Percentiles rank a stretch among this genome's conserved stretches.
These are phyloP conservation scores for Papiliotrema nemorosa DNA, from an alignment of 1,284 basidiomycete genomes.

Conservation along the genomic window DNA sequence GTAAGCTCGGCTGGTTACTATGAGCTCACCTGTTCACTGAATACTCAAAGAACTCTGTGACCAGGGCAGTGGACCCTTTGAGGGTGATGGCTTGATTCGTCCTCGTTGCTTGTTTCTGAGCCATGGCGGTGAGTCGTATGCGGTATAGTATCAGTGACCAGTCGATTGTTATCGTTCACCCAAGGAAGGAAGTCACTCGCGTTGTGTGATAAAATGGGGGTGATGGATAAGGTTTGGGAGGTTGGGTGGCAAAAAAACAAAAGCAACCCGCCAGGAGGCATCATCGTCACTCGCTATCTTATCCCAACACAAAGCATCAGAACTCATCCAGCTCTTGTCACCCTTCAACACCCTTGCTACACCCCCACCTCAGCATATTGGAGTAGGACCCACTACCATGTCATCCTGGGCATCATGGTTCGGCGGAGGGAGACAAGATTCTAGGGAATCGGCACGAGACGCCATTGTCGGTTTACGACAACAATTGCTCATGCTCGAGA, in stretches of 20 bases:
- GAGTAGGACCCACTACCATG: too few relatives aligned
- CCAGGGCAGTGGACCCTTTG: slow-evolving; percentile 91
- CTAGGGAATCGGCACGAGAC: slow-evolving; percentile 73
- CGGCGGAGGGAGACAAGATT: slow-evolving; percentile 63
- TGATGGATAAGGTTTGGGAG: not conserved
- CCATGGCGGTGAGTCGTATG: slow-evolving; percentile 36
- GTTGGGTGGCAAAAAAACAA: too few relatives aligned
- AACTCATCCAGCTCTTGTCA: too few relatives aligned
- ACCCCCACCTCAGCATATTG: too few relatives aligned
- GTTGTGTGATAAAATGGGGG: not conserved
- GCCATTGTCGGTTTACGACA: slow-evolving; percentile 82
- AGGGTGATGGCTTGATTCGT: slow-evolving; percentile 67
- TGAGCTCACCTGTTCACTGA: slow-evolving; percentile 76
- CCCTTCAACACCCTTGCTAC: too few relatives aligned
- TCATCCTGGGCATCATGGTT: slow-evolving; percentile 77
- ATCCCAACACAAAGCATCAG: too few relatives aligned
- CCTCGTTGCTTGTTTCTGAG: slow-evolving; percentile 45
- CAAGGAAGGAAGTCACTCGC: not conserved
- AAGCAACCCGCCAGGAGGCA: too few relatives aligned
- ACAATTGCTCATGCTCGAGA: slow-evolving; percentile 93
- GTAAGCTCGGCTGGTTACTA: slow-evolving; percentile 13
- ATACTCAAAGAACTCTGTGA: slow-evolving; percentile 99
- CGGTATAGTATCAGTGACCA: not conserved
- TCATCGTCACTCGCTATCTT: too few relatives aligned
- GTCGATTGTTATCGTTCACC: not conserved